Conservation (phyloP, 352 stramenopile genomes). For the Phytophthora melonis region DNA sequence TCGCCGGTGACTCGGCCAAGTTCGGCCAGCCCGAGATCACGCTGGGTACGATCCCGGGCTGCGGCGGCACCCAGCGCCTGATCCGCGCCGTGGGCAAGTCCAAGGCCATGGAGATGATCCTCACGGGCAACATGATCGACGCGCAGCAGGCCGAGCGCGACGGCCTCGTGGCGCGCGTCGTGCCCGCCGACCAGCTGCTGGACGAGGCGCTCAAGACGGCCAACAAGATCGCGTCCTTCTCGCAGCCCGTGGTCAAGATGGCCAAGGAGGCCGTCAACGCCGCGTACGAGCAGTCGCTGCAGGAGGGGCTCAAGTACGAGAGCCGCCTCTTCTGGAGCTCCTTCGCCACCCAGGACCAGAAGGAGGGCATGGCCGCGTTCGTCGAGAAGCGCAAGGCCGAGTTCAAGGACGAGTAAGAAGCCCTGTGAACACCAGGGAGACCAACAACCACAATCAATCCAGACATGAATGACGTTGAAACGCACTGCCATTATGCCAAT, state of each 20-base stretch:
- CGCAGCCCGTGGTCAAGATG: conserved; percentile 96
- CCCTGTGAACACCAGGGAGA: background rate
- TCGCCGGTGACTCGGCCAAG: conserved; percentile 96
- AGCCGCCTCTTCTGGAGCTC: conserved; percentile 98
- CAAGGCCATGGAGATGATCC: conserved; percentile 99
- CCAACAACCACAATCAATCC: background rate
- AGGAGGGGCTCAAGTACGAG: conserved; percentile 97
- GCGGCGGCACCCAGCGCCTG: conserved; percentile 97
- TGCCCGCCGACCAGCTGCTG: conserved; percentile 92
- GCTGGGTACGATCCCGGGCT: conserved; percentile 97
- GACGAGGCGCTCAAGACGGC: conserved; percentile 97
- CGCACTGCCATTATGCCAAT: background rate
- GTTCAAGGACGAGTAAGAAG: conserved; percentile 94
- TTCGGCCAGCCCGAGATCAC: conserved; percentile 99
- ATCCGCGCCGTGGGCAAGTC: conserved; percentile 98
- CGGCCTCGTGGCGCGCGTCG: conserved; percentile 95
- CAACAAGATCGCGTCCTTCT: conserved; percentile 96
- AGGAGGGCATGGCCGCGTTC: conserved; percentile 98
- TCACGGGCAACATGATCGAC: conserved; percentile 98
- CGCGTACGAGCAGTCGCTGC: conserved; percentile 93
- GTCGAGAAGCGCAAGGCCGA: conserved; percentile 96
- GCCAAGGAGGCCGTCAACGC: conserved; percentile 97
- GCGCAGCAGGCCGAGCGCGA: conserved; percentile 95
- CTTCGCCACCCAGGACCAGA: conserved; percentile 96
- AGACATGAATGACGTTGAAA: background rate